Conservation (phyloP, 441 rosid genomes). For the Eugenia klotzschiana region DNA sequence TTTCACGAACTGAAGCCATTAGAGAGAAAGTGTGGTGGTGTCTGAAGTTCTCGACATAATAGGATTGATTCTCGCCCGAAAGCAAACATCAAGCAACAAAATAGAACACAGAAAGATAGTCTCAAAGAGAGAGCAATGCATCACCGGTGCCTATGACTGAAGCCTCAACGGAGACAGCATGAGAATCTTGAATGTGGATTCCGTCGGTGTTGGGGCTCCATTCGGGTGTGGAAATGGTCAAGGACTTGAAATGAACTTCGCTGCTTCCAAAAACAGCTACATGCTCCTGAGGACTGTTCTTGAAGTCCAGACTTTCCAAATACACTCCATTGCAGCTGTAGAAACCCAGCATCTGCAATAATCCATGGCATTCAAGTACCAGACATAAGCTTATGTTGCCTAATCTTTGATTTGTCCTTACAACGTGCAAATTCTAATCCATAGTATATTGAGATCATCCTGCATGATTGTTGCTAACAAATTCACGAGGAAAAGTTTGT, state of each 20-base stretch:
- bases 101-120: background rate
- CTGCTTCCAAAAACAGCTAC: background rate
- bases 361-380: background rate
- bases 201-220: conserved; percentile 2
- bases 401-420: background rate
- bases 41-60: background rate
- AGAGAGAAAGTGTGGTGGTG: background rate
- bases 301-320: background rate
- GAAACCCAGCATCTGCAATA: background rate
- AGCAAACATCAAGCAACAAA: background rate
- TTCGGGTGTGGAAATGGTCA: background rate
- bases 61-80: background rate
- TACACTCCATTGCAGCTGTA: background rate
- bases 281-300: background rate
- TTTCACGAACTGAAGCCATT: background rate
- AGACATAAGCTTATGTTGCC: background rate
- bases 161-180: background rate
- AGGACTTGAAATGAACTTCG: background rate
- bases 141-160: background rate
- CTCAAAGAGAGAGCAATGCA: background rate
- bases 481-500: background rate
- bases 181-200: background rate
- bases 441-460: background rate
- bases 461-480: too few species aligned
- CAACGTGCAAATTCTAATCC: background rate